phyloP scores from a whole-genome alignment of 805 yeast species.

The Phaffomyces antillensis region DNA sequence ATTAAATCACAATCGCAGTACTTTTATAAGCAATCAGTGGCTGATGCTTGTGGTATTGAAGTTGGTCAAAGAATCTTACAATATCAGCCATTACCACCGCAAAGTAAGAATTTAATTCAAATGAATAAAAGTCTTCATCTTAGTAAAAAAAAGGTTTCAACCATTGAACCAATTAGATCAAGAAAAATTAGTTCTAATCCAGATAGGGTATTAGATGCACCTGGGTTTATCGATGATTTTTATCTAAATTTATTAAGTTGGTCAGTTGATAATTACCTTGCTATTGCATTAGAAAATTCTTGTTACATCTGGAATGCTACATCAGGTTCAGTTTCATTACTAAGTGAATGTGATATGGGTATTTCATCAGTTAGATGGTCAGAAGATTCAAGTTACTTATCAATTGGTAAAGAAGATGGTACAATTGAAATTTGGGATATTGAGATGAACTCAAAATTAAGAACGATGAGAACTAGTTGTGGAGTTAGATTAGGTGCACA shows the following conservation, averaged over 20 bases:
- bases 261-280: constrained; percentile 76
- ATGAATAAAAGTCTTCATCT: constrained; percentile 18
- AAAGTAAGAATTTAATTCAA: constrained; percentile 18
- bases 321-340: constrained; percentile 65
- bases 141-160: constrained; percentile 26
- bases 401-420: constrained; percentile 82
- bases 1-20: constrained; percentile 35
- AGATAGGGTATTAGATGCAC: constrained; percentile 91
- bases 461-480: constrained; percentile 67
- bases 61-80: constrained; percentile 77
- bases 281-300: constrained; percentile 78
- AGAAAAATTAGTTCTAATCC: constrained; percentile 83
- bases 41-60: constrained; percentile 89
- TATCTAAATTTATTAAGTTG: constrained; percentile 82
- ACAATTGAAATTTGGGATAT: constrained; percentile 90
- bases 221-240: constrained; percentile 89
- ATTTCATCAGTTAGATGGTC: constrained; percentile 85
- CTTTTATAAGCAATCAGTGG: constrained; percentile 72
- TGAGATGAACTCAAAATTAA: constrained; percentile 60
- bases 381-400: constrained; percentile 77
- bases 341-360: constrained; percentile 50
- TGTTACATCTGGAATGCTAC: constrained; percentile 92
- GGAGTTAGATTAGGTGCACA: constrained; percentile 77
- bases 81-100: constrained; percentile 84
- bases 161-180: constrained; percentile 56